Conservation (phyloP, 108 stramenopile genomes). For the Nitzschia inconspicua region DNA sequence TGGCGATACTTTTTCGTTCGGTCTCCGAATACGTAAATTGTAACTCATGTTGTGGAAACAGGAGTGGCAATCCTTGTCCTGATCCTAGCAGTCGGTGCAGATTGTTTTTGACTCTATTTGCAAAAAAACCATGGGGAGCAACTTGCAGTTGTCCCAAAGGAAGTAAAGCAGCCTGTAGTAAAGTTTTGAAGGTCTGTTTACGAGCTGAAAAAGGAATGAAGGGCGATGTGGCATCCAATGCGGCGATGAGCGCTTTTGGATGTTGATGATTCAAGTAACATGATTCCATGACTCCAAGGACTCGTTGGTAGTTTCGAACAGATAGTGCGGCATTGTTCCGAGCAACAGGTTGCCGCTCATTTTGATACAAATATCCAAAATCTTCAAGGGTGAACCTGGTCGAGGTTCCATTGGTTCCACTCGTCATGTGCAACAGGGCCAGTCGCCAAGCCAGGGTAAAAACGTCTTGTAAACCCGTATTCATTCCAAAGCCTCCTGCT, state of each 20-base stretch:
- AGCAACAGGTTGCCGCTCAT: slow-evolving; percentile 81
- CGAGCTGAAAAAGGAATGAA: slow-evolving; percentile 46
- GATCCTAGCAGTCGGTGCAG: slow-evolving; percentile 44
- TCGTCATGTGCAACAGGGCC: slow-evolving; percentile 25
- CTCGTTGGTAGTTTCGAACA: slow-evolving; percentile 84
- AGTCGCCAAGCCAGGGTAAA: slow-evolving; percentile 91
- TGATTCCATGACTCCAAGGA: slow-evolving; percentile 64
- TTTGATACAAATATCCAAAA: slow-evolving; percentile 45
- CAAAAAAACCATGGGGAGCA: slow-evolving; percentile 27
- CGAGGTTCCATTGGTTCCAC: neutral
- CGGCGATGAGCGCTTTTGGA: slow-evolving; percentile 48
- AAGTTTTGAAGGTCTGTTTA: slow-evolving; percentile 49
- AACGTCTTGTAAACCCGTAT: slow-evolving; percentile 93
- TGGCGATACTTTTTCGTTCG: neutral
- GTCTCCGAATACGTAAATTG: slow-evolving; percentile 54
- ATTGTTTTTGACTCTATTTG: slow-evolving; percentile 50
- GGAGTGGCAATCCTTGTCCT: slow-evolving; percentile 75
- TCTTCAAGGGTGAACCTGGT: neutral
- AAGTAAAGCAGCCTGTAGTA: slow-evolving; percentile 55
- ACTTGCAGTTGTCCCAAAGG: slow-evolving; percentile 49
- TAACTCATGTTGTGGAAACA: slow-evolving; percentile 82
- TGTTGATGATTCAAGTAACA: slow-evolving; percentile 77
- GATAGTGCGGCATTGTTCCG: slow-evolving; percentile 82
- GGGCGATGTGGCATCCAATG: slow-evolving; percentile 36
- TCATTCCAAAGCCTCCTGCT: slow-evolving; percentile 97